Conservation (phyloP, 2,329 filamentous ascomycete genomes). For the Pestalotiopsis sp. region DNA sequence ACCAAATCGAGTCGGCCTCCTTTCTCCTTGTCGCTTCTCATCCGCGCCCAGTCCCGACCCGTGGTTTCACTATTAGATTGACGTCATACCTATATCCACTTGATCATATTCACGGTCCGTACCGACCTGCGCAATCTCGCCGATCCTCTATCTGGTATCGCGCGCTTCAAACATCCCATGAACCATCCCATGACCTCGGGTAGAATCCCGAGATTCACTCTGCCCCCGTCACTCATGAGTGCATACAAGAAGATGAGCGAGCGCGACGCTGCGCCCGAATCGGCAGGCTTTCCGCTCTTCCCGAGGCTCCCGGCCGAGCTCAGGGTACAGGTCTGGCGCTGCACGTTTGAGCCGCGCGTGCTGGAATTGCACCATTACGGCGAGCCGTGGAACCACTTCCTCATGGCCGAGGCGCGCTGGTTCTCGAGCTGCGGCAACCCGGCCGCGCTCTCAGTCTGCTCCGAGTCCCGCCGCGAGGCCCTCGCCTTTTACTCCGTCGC, state of each 20-base stretch:
- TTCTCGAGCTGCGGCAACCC: constrained; percentile 34
- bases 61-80: no score
- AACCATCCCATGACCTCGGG: no score
- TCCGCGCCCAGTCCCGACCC: no score
- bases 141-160: no score
- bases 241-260: background rate
- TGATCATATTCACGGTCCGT: no score
- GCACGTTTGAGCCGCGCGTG: constrained; percentile 33
- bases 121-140: no score
- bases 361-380: constrained; percentile 35
- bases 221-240: no score
- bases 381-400: constrained; percentile 27
- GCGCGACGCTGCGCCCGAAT: background rate
- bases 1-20: no score
- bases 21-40: no score
- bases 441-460: constrained; percentile 30
- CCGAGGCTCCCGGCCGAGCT: constrained; percentile 34
- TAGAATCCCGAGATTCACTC: no score
- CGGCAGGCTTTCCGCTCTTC: constrained; percentile 27
- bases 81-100: no score
- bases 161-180: no score
- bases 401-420: constrained; percentile 25
- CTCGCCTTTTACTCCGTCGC: constrained; percentile 33
- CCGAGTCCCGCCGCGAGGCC: constrained; percentile 33
- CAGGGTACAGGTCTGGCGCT: constrained; percentile 36